Conservation (phyloP, 768 basidiomycete species). For the Boletus rex-veris region DNA sequence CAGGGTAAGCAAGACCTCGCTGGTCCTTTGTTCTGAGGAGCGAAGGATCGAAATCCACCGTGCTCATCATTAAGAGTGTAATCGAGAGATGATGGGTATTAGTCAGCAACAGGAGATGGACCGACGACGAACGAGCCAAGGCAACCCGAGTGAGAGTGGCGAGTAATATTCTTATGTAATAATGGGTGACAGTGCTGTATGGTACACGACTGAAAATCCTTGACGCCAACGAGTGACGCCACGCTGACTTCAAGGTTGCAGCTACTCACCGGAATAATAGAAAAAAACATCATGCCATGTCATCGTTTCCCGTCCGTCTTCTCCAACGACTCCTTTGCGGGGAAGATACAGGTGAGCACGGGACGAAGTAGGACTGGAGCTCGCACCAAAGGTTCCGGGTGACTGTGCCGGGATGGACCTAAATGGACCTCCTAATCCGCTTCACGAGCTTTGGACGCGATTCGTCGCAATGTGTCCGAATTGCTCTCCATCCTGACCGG, state of each 20-base stretch:
- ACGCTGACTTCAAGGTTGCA: not conserved
- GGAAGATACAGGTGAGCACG: too few relatives aligned
- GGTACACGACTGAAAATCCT: conserved; percentile 17
- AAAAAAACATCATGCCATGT: too few relatives aligned
- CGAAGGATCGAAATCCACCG: conserved; percentile 58
- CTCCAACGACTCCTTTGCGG: conserved; percentile 90
- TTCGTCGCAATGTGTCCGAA: too few relatives aligned
- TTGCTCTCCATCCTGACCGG: too few relatives aligned
- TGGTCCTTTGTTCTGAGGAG: conserved; percentile 77
- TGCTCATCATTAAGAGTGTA: conserved; percentile 35
- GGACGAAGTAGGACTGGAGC: too few relatives aligned
- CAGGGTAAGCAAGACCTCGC: conserved; percentile 41
- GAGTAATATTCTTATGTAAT: conserved; percentile 19
- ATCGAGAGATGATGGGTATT: conserved; percentile 8
- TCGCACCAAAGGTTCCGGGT: too few relatives aligned
- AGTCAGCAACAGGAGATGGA: conserved; percentile 11
- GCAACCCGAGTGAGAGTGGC: conserved; percentile 6
- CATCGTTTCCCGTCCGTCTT: conserved; percentile 59
- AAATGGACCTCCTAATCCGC: too few relatives aligned
- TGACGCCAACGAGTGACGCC: not conserved
- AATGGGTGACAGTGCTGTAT: conserved; percentile 11
- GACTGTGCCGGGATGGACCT: too few relatives aligned
- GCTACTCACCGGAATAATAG: conserved; percentile 8
- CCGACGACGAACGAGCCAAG: not conserved
- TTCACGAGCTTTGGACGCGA: too few relatives aligned